phyloP scores from a whole-genome alignment of 1,284 basidiomycete species.

The Meira nashicola region DNA sequence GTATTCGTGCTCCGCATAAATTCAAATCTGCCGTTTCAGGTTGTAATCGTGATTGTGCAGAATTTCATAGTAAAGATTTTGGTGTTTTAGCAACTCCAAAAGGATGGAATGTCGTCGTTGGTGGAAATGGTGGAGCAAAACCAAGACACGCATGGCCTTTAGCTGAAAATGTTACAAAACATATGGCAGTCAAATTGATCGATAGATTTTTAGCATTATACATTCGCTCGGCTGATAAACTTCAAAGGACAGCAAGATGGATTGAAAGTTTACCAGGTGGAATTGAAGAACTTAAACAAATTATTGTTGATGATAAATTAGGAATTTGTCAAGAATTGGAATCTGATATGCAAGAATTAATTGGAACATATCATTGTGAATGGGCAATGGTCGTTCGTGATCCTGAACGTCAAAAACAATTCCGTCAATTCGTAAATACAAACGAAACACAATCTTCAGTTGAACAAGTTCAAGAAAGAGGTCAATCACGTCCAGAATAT shows the following conservation, averaged over 20 bases:
- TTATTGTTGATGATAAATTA: conserved; percentile 70
- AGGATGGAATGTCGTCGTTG: conserved; percentile 61
- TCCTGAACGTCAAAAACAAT: conserved; percentile 60
- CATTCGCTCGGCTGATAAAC: conserved; percentile 63
- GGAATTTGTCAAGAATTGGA: conserved; percentile 71
- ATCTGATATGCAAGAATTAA: conserved; percentile 65
- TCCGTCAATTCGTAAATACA: conserved; percentile 68
- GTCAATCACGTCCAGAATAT: conserved; percentile 65
- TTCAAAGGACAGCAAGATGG: conserved; percentile 68
- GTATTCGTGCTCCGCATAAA: conserved; percentile 68
- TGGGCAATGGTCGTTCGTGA: conserved; percentile 66
- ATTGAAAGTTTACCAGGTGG: conserved; percentile 69
- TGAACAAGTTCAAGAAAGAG: conserved; percentile 64
- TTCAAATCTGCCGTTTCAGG: conserved; percentile 72
- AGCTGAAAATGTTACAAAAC: conserved; percentile 52
- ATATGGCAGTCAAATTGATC: conserved; percentile 60
- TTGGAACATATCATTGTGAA: conserved; percentile 67
- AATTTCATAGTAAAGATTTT: conserved; percentile 72
- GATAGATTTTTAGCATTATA: conserved; percentile 68
- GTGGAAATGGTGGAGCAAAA: conserved; percentile 69
- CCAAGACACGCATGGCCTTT: conserved; percentile 62
- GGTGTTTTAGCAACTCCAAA: conserved; percentile 73
- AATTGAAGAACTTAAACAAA: conserved; percentile 63
- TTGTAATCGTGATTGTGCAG: conserved; percentile 55
- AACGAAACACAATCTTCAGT: conserved; percentile 59